Percentiles rank a stretch among this genome's conserved stretches.
Conservation (phyloP, 2,329 filamentous ascomycete genomes). For the Paecilomyces niveus region DNA sequence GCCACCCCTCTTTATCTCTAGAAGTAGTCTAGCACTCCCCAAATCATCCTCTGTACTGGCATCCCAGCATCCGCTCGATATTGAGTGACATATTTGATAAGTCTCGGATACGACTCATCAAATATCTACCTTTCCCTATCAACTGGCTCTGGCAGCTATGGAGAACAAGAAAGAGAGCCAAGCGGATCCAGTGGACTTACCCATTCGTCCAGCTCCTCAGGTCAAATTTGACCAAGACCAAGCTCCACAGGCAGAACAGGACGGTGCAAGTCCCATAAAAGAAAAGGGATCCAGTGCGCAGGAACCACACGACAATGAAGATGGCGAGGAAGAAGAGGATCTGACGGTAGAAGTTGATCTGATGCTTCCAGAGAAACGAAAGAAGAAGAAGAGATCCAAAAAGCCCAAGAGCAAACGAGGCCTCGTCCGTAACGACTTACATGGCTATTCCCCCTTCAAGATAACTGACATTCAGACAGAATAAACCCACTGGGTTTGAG, state of each 20-base stretch:
- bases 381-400: slow-evolving; percentile 26
- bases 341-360: slow-evolving; percentile 5
- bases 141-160: background rate
- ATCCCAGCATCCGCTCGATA: background rate
- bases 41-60: background rate
- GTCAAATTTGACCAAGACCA: background rate
- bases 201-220: background rate
- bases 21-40: background rate
- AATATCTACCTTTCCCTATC: background rate
- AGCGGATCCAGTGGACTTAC: background rate
- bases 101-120: background rate
- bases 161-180: background rate
- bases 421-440: slow-evolving; percentile 11
- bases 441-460: background rate
- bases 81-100: background rate
- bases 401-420: slow-evolving; percentile 36
- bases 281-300: background rate
- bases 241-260: background rate
- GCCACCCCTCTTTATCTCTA: background rate
- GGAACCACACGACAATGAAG: background rate
- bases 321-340: slow-evolving; percentile 2
- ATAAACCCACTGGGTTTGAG: slow-evolving; percentile 62
- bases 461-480: slow-evolving; percentile 16
- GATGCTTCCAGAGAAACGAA: slow-evolving; percentile 17
- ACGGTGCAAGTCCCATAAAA: background rate